A percentile compares a stretch with the other conserved stretches of the same genome.
These are phyloP conservation scores for Cyberlindnera bimundalis DNA, from an alignment of 805 yeast genomes.

Conservation along the genomic window DNA sequence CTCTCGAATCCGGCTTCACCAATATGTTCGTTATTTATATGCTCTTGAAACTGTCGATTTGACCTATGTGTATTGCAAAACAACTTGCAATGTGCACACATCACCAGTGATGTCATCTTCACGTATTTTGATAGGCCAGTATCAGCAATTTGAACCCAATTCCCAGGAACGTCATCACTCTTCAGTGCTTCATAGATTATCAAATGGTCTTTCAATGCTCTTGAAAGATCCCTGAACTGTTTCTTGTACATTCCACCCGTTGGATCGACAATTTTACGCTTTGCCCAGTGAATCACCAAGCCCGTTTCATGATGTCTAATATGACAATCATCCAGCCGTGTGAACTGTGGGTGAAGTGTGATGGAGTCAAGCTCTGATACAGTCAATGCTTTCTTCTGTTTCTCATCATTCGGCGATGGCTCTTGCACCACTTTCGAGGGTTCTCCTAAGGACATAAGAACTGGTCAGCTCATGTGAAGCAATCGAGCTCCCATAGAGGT, in stretches of 20 bases:
- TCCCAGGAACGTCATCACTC: conserved; percentile 1
- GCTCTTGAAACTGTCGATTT: not conserved
- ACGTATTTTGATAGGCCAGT: not conserved
- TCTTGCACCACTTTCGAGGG: too few species aligned
- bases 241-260: conserved; percentile 2
- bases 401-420: too few species aligned
- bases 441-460: too few species aligned
- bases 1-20: not conserved
- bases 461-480: too few species aligned
- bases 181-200: conserved; percentile 3
- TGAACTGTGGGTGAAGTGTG: not conserved
- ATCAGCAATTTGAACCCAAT: conserved; percentile 1
- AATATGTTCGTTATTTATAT: too few species aligned
- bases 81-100: not conserved
- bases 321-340: conserved; percentile 2
- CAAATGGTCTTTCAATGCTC: not conserved
- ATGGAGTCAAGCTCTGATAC: too few species aligned
- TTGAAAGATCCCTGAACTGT: not conserved
- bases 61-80: not conserved
- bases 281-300: conserved; percentile 1
- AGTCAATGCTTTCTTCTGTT: too few species aligned
- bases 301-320: conserved; percentile 5
- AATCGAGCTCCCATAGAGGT: too few species aligned
- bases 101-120: not conserved
- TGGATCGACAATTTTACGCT: conserved; percentile 3